Conservation (phyloP, 2,329 filamentous ascomycete species). For the Penicillium frequentans region DNA sequence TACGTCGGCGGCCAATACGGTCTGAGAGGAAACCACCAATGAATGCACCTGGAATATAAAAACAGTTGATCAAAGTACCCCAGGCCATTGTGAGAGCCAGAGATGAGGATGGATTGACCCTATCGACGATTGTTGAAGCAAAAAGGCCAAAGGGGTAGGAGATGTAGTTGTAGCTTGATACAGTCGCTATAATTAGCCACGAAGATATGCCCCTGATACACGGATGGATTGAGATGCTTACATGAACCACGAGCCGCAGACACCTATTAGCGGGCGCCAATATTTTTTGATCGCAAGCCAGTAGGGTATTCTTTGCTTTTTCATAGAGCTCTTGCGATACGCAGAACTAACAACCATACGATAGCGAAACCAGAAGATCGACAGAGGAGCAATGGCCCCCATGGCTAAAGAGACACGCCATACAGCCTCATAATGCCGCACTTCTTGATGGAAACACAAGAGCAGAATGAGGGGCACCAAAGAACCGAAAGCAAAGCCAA, state of each 20-base stretch:
- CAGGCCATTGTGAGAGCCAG: constrained; percentile 45
- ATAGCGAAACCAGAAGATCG: constrained; percentile 55
- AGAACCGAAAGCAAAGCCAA: constrained; percentile 54
- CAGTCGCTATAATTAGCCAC: neutral
- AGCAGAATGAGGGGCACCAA: constrained; percentile 54
- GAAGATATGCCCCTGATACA: neutral
- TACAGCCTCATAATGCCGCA: constrained; percentile 44
- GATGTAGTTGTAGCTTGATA: constrained; percentile 52
- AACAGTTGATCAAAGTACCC: constrained; percentile 53
- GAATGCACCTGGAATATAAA: constrained; percentile 52
- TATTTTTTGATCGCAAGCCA: constrained; percentile 51
- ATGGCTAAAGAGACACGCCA: constrained; percentile 55
- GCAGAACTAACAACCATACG: constrained; percentile 54
- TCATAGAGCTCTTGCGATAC: constrained; percentile 50
- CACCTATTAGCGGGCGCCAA: constrained; percentile 50
- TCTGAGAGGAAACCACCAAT: constrained; percentile 51
- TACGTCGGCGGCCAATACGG: constrained; percentile 50
- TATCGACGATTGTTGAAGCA: constrained; percentile 53
- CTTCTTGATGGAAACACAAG: constrained; percentile 49
- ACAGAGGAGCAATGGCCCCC: constrained; percentile 51
- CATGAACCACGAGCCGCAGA: constrained; percentile 51
- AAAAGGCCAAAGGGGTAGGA: constrained; percentile 58
- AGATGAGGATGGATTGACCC: constrained; percentile 44
- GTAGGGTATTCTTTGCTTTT: constrained; percentile 50
- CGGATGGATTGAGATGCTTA: constrained; percentile 1